These are phyloP conservation scores for Aspergillus ostianus DNA, from an alignment of 495 filamentous ascomycete genomes.

Conservation along the genomic window DNA sequence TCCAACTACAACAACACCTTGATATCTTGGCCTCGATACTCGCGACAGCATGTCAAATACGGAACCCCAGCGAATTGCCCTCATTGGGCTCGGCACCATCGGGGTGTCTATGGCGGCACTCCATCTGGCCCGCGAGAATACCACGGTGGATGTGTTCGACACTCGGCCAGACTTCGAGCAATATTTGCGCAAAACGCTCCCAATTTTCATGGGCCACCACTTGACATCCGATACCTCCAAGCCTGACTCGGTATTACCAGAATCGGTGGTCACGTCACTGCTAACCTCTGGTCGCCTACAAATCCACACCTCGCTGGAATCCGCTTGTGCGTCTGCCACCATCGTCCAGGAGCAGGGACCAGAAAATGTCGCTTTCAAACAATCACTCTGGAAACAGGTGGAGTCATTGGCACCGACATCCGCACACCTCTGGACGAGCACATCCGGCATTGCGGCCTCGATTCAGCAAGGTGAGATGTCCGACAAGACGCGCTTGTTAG, in stretches of 20 bases:
- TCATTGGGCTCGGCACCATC: conserved; percentile 59
- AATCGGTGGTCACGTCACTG: conserved; percentile 17
- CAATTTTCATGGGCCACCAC: conserved; percentile 23
- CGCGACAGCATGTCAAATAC: conserved; percentile 18
- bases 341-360: conserved; percentile 61
- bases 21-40: background rate
- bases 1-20: background rate
- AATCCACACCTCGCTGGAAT: conserved; percentile 35
- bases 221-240: conserved; percentile 11
- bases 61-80: conserved; percentile 40
- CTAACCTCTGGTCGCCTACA: conserved; percentile 31
- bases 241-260: background rate
- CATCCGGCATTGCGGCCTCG: conserved; percentile 55
- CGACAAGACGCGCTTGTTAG: conserved; percentile 46
- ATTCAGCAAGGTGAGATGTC: conserved; percentile 37
- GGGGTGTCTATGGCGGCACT: conserved; percentile 59
- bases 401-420: conserved; percentile 31
- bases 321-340: conserved; percentile 43
- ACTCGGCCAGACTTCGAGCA: conserved; percentile 49
- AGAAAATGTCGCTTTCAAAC: conserved; percentile 51
- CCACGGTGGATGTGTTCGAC: conserved; percentile 50
- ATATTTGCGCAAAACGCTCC: conserved; percentile 43
- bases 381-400: conserved; percentile 49
- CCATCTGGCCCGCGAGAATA: conserved; percentile 45
- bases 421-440: conserved; percentile 56